Evolutionary conservation across 164 flowering plant genomes (phyloP).

Genomic region (Amborella trichopoda): DNA sequence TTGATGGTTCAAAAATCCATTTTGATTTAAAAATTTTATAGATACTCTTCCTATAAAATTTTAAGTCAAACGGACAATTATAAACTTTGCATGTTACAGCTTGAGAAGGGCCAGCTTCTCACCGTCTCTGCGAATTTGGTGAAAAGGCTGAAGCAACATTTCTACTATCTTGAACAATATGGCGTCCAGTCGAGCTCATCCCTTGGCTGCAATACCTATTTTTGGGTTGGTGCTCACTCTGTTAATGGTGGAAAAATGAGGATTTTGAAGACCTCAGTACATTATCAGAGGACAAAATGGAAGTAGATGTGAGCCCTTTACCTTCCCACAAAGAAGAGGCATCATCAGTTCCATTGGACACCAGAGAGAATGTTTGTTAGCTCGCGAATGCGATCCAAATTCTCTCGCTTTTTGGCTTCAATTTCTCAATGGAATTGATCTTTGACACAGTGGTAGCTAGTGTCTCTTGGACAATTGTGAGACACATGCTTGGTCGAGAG

Average conservation of each 20-base stretch:
- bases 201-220: slow-evolving; percentile 87
- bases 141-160: slow-evolving; percentile 84
- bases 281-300: no score
- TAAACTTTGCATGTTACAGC: no score
- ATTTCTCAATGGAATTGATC: slow-evolving; percentile 47
- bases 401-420: slow-evolving; percentile 63
- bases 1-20: no score
- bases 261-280: slow-evolving; percentile 25
- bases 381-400: slow-evolving; percentile 71
- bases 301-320: no score
- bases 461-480: slow-evolving; percentile 33
- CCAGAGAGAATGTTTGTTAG: slow-evolving; percentile 66
- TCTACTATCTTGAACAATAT: slow-evolving; percentile 65
- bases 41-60: no score
- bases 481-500: slow-evolving; percentile 93
- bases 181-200: slow-evolving; percentile 73
- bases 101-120: slow-evolving; percentile 78
- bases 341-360: slow-evolving; percentile 49
- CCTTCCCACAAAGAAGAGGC: no score
- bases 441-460: slow-evolving; percentile 39
- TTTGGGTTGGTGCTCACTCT: slow-evolving; percentile 90
- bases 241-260: slow-evolving; percentile 30
- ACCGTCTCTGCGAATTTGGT: slow-evolving; percentile 69
- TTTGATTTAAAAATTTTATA: no score
- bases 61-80: no score